These are phyloP conservation scores for Blastobotrys peoriensis DNA, from an alignment of 805 yeast species.

Conservation along the genomic window DNA sequence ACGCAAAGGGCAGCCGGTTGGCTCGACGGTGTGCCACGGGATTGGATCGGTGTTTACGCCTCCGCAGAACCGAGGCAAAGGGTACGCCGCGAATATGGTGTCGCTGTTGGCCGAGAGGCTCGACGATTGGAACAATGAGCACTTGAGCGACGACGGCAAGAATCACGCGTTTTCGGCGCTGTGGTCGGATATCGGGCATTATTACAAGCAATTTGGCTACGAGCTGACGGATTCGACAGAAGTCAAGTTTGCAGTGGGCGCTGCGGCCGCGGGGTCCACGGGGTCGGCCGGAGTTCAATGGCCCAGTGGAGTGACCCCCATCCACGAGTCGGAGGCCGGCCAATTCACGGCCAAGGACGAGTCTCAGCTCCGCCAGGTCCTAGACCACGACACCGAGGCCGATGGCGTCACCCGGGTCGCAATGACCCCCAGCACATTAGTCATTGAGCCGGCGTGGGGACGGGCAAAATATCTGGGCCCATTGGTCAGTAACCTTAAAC, in stretches of 20 bases:
- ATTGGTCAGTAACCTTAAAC: slow-evolving; percentile 6
- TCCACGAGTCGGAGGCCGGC: background rate
- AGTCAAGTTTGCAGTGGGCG: slow-evolving; percentile 8
- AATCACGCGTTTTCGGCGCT: slow-evolving; percentile 37
- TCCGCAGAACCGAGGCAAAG: slow-evolving; percentile 43
- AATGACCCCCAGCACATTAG: slow-evolving; percentile 15
- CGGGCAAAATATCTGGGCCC: slow-evolving; percentile 21
- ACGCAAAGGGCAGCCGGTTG: slow-evolving; percentile 16
- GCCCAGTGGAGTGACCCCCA: slow-evolving; percentile 4
- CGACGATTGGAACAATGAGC: slow-evolving; percentile 26
- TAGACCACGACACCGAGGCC: slow-evolving; percentile 15
- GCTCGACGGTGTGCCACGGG: slow-evolving; percentile 20
- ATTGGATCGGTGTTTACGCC: slow-evolving; percentile 59
- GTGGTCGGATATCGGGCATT: slow-evolving; percentile 70
- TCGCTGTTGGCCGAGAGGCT: slow-evolving; percentile 15
- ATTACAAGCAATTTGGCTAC: slow-evolving; percentile 56
- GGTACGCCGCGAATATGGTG: slow-evolving; percentile 51
- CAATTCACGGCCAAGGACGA: slow-evolving; percentile 5
- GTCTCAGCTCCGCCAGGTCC: slow-evolving; percentile 2
- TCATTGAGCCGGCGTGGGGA: slow-evolving; percentile 17
- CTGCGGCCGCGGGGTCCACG: too few species aligned
- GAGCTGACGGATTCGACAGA: slow-evolving; percentile 15
- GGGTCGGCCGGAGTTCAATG: background rate
- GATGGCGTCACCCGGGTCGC: slow-evolving; percentile 21
- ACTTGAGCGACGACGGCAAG: slow-evolving; percentile 12